Base-by-base conservation (phyloP, 306 rosid genomes). In the Cicer yamashitae region DNA sequence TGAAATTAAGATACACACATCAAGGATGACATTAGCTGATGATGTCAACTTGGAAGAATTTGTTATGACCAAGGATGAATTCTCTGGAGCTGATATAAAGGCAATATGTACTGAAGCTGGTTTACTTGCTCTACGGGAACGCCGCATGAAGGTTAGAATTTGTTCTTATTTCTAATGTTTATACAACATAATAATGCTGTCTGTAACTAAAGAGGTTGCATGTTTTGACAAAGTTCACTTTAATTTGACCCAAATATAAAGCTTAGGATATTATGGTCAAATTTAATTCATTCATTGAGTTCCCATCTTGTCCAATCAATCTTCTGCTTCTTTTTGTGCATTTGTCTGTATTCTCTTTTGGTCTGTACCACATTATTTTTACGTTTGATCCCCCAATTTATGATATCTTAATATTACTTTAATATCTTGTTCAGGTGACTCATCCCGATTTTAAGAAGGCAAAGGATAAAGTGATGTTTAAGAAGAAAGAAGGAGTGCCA, bases 71-170 rank as follows among this genome's bases (percentile, higher is more conserved):
- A 94, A 94, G 82, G 99, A 94, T 86, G 99, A 94, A 67, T 94
- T 94, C 67, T 94, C 96, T 43, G 99, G 99, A 77, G 97, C 99
- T 83, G 99, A 94, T 84, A 90, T 94, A 52, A 94, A 92, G 87
- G 99, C 99, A 46, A 94, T 94, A 71, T 94, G 99, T 76, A 94
- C 99, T 44, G 97, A 94, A 85, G 97, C 99, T 78, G 99, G 99
- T 37, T 86, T 94, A 78, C 97, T 94, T 82, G 97, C 99, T 57
- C 74, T 92, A 47, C 82, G 99, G 15, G 99, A 94, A 73, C 96
- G 99, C 66, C 93, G 99, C 0, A 94, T 94, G 99, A 94, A 94
- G 97, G 96, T 94, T 51, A 81, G 82, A 64, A 4, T 43, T 38
- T 77, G 51, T 61, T 47, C n/a, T 7, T 37, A 38, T 45, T n/a